Percentiles rank a stretch among this genome's conserved stretches.
Evolutionary conservation across 192 early-diverging fungal genomes (phyloP).

Genomic region (Entomortierella chlamydospora): DNA sequence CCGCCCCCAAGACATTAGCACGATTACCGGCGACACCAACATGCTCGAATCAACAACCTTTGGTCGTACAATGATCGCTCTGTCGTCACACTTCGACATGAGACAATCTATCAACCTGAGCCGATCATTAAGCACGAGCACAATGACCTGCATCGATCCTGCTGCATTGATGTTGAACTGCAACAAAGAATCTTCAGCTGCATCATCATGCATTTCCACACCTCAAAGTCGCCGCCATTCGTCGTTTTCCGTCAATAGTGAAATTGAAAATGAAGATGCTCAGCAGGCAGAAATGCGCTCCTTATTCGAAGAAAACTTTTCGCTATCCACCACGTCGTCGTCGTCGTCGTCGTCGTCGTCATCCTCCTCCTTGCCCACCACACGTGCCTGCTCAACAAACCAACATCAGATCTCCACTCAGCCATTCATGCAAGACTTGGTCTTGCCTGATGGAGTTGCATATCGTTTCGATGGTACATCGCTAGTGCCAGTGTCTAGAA

Average conservation of each 20-base stretch:
- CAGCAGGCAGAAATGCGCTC: conserved; percentile 1
- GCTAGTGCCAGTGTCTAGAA: neutral
- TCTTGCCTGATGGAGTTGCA: conserved; percentile 27
- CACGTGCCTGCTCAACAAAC: too few species aligned
- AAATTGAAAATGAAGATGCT: conserved; percentile 10
- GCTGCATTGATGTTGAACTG: conserved; percentile 1
- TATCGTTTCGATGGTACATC: conserved; percentile 26
- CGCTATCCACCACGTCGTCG: neutral
- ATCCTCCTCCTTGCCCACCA: neutral
- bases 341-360: too few species aligned
- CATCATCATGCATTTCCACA: neutral
- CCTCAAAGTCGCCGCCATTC: conserved; percentile 2
- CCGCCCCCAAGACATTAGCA: neutral
- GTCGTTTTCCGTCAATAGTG: neutral
- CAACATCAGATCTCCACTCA: neutral
- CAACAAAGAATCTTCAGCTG: neutral
- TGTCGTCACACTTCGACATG: conserved; percentile 1
- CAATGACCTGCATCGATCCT: conserved; percentile 23
- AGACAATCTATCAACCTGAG: neutral
- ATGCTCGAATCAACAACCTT: neutral
- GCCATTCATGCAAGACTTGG: neutral
- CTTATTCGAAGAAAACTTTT: conserved; percentile 15
- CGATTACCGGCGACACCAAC: neutral
- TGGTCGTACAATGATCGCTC: conserved; percentile 1
- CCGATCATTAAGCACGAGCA: conserved; percentile 16